Conservation (phyloP, 2,329 filamentous ascomycete genomes). For the Calonectria naviculata region DNA sequence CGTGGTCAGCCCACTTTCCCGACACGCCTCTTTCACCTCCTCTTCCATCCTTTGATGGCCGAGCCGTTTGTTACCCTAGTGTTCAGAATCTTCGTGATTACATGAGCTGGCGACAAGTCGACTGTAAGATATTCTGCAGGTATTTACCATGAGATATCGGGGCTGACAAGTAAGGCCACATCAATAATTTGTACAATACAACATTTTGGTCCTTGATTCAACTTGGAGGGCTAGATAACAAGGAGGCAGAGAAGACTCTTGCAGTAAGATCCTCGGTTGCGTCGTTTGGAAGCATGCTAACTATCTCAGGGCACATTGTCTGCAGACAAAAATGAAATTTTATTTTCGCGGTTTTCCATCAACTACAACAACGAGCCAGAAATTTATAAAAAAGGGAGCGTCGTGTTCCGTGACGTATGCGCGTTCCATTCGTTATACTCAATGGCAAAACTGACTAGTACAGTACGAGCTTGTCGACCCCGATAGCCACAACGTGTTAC, state of each 20-base stretch:
- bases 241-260: conserved; percentile 83
- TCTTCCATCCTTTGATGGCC: conserved; percentile 90
- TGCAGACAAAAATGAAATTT: conserved; percentile 93
- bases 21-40: conserved; percentile 76
- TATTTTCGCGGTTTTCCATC: conserved; percentile 88
- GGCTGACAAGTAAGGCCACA: conserved; percentile 73
- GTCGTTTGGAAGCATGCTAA: not conserved
- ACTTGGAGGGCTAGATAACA: conserved; percentile 77
- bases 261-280: conserved; percentile 62
- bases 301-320: conserved; percentile 78
- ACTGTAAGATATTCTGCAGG: conserved; percentile 72
- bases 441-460: conserved; percentile 34
- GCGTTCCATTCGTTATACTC: too few relatives aligned
- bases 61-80: conserved; percentile 90
- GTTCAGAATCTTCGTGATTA: conserved; percentile 89
- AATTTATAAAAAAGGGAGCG: conserved; percentile 93
- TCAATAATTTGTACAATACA: conserved; percentile 99
- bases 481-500: conserved; percentile 55
- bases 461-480: conserved; percentile 79
- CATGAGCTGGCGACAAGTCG: conserved; percentile 95
- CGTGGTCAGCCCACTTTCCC: conserved; percentile 83
- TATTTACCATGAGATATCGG: not conserved
- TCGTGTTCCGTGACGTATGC: conserved; percentile 84
- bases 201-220: conserved; percentile 93
- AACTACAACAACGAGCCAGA: conserved; percentile 98